Base-by-base conservation (phyloP, 2,329 filamentous ascomycete species). In the Alternaria sp. region DNA sequence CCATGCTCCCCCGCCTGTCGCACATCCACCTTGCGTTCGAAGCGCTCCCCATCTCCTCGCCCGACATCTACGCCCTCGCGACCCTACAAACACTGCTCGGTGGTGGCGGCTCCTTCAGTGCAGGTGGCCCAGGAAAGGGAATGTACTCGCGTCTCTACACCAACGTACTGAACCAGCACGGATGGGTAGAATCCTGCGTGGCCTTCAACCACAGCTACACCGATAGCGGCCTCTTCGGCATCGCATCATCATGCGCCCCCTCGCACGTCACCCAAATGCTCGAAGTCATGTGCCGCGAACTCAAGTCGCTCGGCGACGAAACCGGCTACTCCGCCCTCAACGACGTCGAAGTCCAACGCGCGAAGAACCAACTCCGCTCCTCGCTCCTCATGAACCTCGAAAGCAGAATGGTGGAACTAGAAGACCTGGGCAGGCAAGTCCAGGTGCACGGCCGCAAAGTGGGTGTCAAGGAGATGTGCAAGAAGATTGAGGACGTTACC, bases 121-220 rank as follows among this genome's bases (percentile, higher is more conserved):
- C 96, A 58, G 96, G 96, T 73, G 96, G 96, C 0, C 96, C 96
- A 5, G 96, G 96, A 57, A 99, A 99, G 84, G 96, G 96, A 79
- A 99, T 99, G 96, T 98, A 98, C 85, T 97, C 93, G 41, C 91
- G 96, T 12, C 88, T 99, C 9, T 99, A 97, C 85, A 98, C 94
- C 67, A 97, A 97, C 79, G 95, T 98, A 0, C 88, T 99, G 55
- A 99, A 99, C 84, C 94, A 98, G 82, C 90, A 97, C 82, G 93
- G 92, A 71, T 99, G 95, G 95, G 93, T 99, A 25, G 96, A 99
- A 83, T 94, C 90, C 64, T 98, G 96, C 82, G 87, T 97, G 55
- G 92, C 95, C 28, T 98, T 98, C 85, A 98, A 98, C 85, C 94
- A 98, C 85, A 93, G 92, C 50, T 99, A 99, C 86, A 96, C 93